phyloP scores from a whole-genome alignment of 768 basidiomycete genomes.

The Grammothele lineata region DNA sequence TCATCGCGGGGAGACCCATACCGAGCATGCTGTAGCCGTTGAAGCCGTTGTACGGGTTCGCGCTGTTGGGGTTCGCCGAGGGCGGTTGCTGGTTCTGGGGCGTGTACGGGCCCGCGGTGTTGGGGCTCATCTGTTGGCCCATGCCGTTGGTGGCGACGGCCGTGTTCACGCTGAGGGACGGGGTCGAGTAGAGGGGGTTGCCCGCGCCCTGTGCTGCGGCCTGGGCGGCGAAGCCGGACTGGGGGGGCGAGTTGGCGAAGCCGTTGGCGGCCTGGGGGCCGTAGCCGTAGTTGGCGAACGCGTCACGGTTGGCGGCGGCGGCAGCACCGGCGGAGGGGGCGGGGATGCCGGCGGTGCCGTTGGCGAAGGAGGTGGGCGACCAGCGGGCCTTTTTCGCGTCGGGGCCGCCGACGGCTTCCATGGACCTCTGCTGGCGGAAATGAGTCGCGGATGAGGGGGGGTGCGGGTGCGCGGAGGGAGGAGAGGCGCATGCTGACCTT shows the following conservation, averaged over 20 bases:
- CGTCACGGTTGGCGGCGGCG: slow-evolving; percentile 51
- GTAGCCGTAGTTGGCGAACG: slow-evolving; percentile 86
- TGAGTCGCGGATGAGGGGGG: not conserved
- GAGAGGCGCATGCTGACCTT: slow-evolving; percentile 54
- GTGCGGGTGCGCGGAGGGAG: not conserved
- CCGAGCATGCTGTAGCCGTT: slow-evolving; percentile 74
- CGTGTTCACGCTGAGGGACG: slow-evolving; percentile 66
- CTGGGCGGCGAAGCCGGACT: slow-evolving; percentile 34
- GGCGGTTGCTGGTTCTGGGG: slow-evolving; percentile 38
- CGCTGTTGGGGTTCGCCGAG: slow-evolving; percentile 36
- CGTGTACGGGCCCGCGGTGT: slow-evolving; percentile 51
- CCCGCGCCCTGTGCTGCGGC: slow-evolving; percentile 24
- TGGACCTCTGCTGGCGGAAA: slow-evolving; percentile 60
- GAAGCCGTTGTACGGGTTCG: slow-evolving; percentile 51
- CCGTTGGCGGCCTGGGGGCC: slow-evolving; percentile 54
- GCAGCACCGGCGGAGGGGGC: slow-evolving; percentile 28
- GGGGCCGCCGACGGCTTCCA: slow-evolving; percentile 78
- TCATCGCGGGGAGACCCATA: slow-evolving; percentile 75
- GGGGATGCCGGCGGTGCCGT: slow-evolving; percentile 36
- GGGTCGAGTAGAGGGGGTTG: slow-evolving; percentile 70
- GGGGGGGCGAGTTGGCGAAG: slow-evolving; percentile 46
- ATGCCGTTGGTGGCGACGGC: slow-evolving; percentile 44
- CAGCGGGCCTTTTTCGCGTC: slow-evolving; percentile 89
- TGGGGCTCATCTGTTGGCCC: slow-evolving; percentile 65
- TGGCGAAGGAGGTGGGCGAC: slow-evolving; percentile 61